phyloP scores from a whole-genome alignment of 2,329 filamentous ascomycete genomes.

The Ceratocystis lukuohia region DNA sequence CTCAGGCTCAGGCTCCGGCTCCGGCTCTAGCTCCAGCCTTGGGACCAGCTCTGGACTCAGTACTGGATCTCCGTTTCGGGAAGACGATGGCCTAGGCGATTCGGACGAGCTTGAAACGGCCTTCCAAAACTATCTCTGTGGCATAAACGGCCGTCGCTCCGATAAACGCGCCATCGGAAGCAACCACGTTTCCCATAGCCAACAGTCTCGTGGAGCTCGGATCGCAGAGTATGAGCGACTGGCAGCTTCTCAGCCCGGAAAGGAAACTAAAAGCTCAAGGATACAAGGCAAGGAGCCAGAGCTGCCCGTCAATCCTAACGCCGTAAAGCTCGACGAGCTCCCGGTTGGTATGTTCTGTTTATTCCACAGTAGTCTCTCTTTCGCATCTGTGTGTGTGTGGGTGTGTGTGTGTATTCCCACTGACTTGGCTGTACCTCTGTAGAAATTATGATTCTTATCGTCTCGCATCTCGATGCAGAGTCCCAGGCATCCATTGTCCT shows the following conservation, averaged over 20 bases:
- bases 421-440: not conserved
- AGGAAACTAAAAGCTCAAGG: not conserved
- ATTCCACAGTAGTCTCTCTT: not conserved
- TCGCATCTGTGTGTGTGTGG: conserved; percentile 19
- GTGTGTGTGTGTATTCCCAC: conserved; percentile 20
- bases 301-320: not conserved
- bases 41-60: not conserved
- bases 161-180: not conserved
- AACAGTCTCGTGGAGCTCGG: not conserved
- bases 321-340: not conserved
- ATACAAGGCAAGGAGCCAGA: not conserved
- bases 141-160: not conserved
- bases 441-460: conserved; percentile 86
- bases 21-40: not conserved
- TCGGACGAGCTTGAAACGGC: conserved; percentile 5
- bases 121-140: conserved; percentile 12
- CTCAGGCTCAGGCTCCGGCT: not conserved
- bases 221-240: not conserved
- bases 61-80: not conserved
- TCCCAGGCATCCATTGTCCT: conserved; percentile 71
- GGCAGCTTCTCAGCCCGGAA: not conserved
- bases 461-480: conserved; percentile 78
- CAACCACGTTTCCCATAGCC: not conserved
- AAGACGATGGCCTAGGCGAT: not conserved
- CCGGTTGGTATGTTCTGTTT: not conserved